A percentile compares a stretch with the other conserved stretches of the same genome.
Evolutionary conservation across 257 asterid genomes (phyloP).

Genomic region (Solanum peruvianum): DNA sequence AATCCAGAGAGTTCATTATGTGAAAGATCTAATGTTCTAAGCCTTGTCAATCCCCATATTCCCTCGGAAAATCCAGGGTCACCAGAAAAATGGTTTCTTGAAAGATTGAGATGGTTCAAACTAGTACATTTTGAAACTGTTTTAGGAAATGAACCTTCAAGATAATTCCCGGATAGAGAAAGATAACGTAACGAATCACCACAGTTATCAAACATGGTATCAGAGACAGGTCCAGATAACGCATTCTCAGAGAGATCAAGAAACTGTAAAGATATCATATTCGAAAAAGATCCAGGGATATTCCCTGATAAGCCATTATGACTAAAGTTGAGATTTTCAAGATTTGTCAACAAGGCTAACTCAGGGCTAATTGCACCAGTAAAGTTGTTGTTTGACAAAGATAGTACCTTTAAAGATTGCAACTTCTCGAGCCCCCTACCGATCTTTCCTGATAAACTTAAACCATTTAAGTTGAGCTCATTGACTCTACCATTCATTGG

Average conservation of each 20-base stretch:
- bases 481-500: constrained; percentile 42
- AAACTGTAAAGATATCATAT: constrained; percentile 39
- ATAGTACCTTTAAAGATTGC: constrained; percentile 40
- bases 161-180: constrained; percentile 38
- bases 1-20: constrained; percentile 43
- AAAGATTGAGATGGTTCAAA: constrained; percentile 57
- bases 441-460: constrained; percentile 62
- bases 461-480: constrained; percentile 39
- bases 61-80: constrained; percentile 31
- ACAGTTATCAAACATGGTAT: constrained; percentile 24
- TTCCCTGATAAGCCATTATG: constrained; percentile 42
- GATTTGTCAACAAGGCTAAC: constrained; percentile 26
- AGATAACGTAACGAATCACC: constrained; percentile 36
- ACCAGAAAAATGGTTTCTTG: constrained; percentile 65
- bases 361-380: constrained; percentile 45
- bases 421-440: constrained; percentile 72
- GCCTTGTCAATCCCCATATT: constrained; percentile 44
- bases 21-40: constrained; percentile 70
- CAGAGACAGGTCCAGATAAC: constrained; percentile 51
- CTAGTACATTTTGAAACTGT: constrained; percentile 27
- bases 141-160: constrained; percentile 57
- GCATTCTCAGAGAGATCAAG: constrained; percentile 64
- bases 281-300: constrained; percentile 33
- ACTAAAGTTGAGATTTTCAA: constrained; percentile 57
- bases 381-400: constrained; percentile 62